Evolutionary conservation across 495 filamentous ascomycete species (phyloP).

Genomic region (Aspergillus egyptiacus): DNA sequence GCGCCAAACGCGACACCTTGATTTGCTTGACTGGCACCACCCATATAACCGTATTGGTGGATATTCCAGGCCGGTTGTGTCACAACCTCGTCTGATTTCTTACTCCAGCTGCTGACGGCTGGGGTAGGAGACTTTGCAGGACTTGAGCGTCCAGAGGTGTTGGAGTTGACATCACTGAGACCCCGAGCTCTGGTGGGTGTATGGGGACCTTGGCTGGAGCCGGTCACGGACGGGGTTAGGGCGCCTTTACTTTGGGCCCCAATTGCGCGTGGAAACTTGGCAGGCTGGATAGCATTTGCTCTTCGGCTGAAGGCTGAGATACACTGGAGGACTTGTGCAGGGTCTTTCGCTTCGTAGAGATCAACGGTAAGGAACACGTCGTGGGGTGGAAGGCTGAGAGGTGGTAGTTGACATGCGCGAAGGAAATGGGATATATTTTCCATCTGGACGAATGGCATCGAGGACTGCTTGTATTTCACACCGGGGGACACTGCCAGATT

Average conservation of each 20-base stretch:
- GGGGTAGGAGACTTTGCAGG: constrained; percentile 53
- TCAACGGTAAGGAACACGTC: constrained; percentile 97
- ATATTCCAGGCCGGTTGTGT: constrained; percentile 97
- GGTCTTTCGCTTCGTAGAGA: constrained; percentile 93
- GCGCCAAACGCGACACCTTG: constrained; percentile 89
- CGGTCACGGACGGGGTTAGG: constrained; percentile 67
- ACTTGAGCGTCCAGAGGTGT: constrained; percentile 51
- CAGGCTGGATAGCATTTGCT: constrained; percentile 71
- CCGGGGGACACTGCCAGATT: constrained; percentile 77
- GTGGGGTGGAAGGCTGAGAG: constrained; percentile 82
- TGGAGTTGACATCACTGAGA: constrained; percentile 57
- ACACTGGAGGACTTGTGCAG: constrained; percentile 93
- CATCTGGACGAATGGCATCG: constrained; percentile 99
- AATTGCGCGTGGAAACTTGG: constrained; percentile 64
- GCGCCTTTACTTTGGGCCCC: constrained; percentile 55
- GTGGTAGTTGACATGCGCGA: constrained; percentile 72
- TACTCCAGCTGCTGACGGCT: constrained; percentile 84
- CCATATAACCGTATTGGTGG: constrained; percentile 97
- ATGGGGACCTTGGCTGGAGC: constrained; percentile 41
- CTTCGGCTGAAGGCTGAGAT: constrained; percentile 84
- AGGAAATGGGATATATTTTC: constrained; percentile 98
- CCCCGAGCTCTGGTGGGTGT: constrained; percentile 46
- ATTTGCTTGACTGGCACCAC: constrained; percentile 93
- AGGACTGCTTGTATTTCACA: constrained; percentile 70
- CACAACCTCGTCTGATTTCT: constrained; percentile 66